Conservation (phyloP, 345 rosid genomes). For the Gossypium sturtianum region DNA sequence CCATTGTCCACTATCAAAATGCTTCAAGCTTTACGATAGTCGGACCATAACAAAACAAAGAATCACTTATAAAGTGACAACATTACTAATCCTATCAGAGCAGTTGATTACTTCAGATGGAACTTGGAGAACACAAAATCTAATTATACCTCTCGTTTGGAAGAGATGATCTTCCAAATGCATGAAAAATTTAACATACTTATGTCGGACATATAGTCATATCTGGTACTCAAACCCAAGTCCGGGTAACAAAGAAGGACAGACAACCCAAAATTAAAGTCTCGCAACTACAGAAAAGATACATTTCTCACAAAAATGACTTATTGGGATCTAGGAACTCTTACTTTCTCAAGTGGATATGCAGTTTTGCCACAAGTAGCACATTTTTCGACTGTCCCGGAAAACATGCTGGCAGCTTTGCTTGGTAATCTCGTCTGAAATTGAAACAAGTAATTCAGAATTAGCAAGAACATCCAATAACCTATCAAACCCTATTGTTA, state of each 20-base stretch:
- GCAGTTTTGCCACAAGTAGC: conserved; percentile 96
- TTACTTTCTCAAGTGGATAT: conserved; percentile 95
- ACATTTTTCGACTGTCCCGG: conserved; percentile 95
- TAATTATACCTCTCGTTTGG: too few relatives aligned
- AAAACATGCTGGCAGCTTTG: conserved; percentile 90
- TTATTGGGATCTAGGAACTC: conserved; percentile 4
- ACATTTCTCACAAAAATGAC: neutral
- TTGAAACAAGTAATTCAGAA: conserved; percentile 22
- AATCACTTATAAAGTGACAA: neutral
- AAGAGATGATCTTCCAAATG: neutral
- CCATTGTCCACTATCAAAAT: neutral
- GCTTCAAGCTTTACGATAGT: neutral
- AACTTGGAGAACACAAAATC: too few relatives aligned
- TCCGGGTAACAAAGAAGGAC: neutral
- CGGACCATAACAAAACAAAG: neutral
- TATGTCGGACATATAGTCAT: neutral
- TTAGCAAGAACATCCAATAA: conserved; percentile 15
- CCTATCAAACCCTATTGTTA: neutral
- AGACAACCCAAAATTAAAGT: neutral
- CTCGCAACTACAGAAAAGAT: neutral
- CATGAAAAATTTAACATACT: neutral
- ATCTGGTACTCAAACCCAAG: neutral
- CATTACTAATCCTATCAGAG: neutral
- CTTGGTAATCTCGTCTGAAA: conserved; percentile 91
- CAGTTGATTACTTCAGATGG: neutral